Base-by-base conservation (phyloP, 306 rosid genomes). In the Psophocarpus tetragonolobus region DNA sequence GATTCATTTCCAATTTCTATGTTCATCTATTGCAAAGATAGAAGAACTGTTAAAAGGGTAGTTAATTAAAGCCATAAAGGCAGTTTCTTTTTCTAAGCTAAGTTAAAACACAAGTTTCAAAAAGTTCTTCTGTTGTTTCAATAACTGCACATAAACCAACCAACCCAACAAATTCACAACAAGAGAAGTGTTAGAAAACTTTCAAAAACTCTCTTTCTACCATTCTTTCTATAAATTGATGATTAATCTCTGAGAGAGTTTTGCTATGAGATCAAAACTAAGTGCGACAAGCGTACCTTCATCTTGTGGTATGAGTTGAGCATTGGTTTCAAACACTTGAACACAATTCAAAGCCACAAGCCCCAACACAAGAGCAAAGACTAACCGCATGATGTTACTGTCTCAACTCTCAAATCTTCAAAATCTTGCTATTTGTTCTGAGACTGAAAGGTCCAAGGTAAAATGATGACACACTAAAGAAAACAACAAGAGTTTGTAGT, bases 241-340 rank as follows among this genome's bases (percentile, higher is more conserved):
- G n/a, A n/a, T n/a, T n/a, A n/a, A n/a, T n/a, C n/a, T n/a, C n/a
- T n/a, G n/a, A n/a, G n/a, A n/a, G n/a, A n/a, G n/a, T n/a, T n/a
- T n/a, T n/a, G n/a, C n/a, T n/a, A n/a, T n/a, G n/a, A 33, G 23
- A 58, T 29, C 3, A 35, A 13, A 63, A 15, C 2, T 1, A 29
- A 72, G 29, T 4, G 10, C 33, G 30, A 8, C n/a, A 39, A 76
- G 29, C 6, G 71, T 63, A 93, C 97, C 96, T 93, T 93, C 97
- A 24, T 84, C 77, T 61, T 74, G 73, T 8, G 96, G 92, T 30
- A 91, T 29, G 72, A 76, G 80, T 81, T 89, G 90, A 68, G 94
- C 96, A 65, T 82, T 73, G 80, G 89, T 84, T 45, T 81, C 82
- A 60, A 80, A 86, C 14, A 74, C 68, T 1, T 50, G 1, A 47